Base-by-base conservation (phyloP, 352 stramenopile genomes). In the Pythium brachiatum region DNA sequence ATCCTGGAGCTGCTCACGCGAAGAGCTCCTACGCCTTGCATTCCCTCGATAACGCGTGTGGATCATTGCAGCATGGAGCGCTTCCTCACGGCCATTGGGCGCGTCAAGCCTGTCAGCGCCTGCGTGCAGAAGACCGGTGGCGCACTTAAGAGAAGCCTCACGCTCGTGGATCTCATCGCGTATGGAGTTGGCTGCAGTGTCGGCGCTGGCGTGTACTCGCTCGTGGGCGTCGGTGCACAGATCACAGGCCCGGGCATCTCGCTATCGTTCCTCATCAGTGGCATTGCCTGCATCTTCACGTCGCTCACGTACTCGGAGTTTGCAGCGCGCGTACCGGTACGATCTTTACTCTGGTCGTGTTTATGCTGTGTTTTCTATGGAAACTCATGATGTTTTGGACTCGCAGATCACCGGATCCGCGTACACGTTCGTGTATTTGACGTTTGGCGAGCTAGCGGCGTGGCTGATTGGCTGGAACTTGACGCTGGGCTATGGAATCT, bases 401-500 rank as follows among this genome's bases (percentile, higher is more conserved):
- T 34, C 3, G 0, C 62, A 92, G 85, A 83, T 95, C 51, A 94
- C 89, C 6, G 90, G 90, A 18, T 95, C 84, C 25, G 88, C 90
- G 20, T 97, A 97, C 51, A 96, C 86, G 20, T 97, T 96, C 57
- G 88, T 95, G 38, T 94, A 94, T 64, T 71, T 93, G 20, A 92
- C 84, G 11, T 93, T 96, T 61, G 89, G 87, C 26, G 87, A 95
- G 47, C 74, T 97, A 25, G 79, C 78, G 1, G 93, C 90, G 26
- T 97, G 90, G 89, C 73, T 97, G 23, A 90, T 97, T 53, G 92
- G 90, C 13, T 97, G 90, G 90, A 97, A 97, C 64, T 61, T 98
- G 31, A 98, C 90, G 48, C 74, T 98, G 18, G 91, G 92, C 31
- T 98, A 98, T 56, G 92, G 91, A 25, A 95, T 98, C 58, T 96